A percentile compares a stretch with the other conserved stretches of the same genome.
Evolutionary conservation across 192 early-diverging fungal genomes (phyloP).

Genomic region (Gamsiella multidivaricata): DNA sequence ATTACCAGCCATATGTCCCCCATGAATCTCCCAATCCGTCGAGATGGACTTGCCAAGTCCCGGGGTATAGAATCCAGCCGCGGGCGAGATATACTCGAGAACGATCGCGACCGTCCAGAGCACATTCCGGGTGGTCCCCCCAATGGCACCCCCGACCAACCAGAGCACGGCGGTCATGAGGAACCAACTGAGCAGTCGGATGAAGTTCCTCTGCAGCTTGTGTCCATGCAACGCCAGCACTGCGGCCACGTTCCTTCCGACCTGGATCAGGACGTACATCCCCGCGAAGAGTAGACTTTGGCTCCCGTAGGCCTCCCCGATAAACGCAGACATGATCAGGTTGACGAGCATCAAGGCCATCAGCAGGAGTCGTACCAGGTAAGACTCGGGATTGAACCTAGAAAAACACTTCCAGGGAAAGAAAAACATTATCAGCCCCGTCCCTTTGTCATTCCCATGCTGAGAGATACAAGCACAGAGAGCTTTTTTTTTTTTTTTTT

Average conservation of each 20-base stretch:
- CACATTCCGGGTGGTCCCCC: slow-evolving; percentile 31
- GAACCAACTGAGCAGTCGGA: slow-evolving; percentile 28
- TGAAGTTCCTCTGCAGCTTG: slow-evolving; percentile 29
- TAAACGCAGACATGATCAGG: slow-evolving; percentile 36
- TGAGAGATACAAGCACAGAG: too few species aligned
- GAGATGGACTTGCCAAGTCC: slow-evolving; percentile 15
- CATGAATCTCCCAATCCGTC: slow-evolving; percentile 41
- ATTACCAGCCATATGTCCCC: slow-evolving; percentile 48
- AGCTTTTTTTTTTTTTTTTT: too few species aligned
- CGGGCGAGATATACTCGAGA: slow-evolving; percentile 21
- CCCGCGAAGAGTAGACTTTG: slow-evolving; percentile 24
- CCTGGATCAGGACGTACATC: slow-evolving; percentile 36
- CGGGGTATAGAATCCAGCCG: slow-evolving; percentile 30
- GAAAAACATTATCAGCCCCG: neutral
- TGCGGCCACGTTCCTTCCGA: slow-evolving; percentile 10
- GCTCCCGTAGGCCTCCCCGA: slow-evolving; percentile 5
- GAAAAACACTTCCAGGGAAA: neutral
- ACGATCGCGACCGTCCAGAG: slow-evolving; percentile 41
- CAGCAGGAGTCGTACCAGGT: slow-evolving; percentile 30
- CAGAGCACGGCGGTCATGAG: slow-evolving; percentile 13
- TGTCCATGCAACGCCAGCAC: slow-evolving; percentile 26
- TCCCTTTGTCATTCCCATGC: too few species aligned
- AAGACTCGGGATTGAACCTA: slow-evolving; percentile 52
- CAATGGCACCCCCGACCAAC: slow-evolving; percentile 39
- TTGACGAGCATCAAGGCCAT: slow-evolving; percentile 27